phyloP scores from a whole-genome alignment of 2,329 filamentous ascomycete species.

The Colletotrichum limetticola region DNA sequence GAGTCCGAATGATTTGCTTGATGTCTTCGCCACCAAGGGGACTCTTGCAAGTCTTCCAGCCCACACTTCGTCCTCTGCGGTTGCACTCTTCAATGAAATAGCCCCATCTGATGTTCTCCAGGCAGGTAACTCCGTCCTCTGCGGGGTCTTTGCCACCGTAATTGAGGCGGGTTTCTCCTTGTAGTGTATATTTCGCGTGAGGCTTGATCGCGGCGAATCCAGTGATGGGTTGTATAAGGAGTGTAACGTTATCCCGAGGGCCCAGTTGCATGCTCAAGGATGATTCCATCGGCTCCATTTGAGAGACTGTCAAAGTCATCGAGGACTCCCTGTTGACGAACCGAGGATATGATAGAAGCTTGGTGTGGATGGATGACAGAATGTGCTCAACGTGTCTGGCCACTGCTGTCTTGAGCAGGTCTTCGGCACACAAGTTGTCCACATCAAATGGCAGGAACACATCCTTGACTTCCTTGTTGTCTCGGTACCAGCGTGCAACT shows the following conservation, averaged over 20 bases:
- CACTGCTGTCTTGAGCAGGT: conserved; percentile 78
- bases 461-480: conserved; percentile 79
- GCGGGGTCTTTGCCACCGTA: conserved; percentile 62
- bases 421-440: conserved; percentile 76
- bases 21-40: conserved; percentile 65
- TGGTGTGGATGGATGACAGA: conserved; percentile 73
- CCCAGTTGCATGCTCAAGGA: conserved; percentile 77
- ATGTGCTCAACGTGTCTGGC: conserved; percentile 79
- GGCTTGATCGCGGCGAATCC: conserved; percentile 81
- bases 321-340: conserved; percentile 70
- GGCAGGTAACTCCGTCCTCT: conserved; percentile 64
- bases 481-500: conserved; percentile 83
- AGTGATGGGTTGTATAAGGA: conserved; percentile 81
- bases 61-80: conserved; percentile 68
- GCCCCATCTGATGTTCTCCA: conserved; percentile 73
- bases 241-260: conserved; percentile 64
- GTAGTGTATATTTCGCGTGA: conserved; percentile 63
- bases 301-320: conserved; percentile 67
- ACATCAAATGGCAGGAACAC: conserved; percentile 75
- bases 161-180: conserved; percentile 75
- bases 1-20: conserved; percentile 70
- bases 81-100: conserved; percentile 71
- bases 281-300: conserved; percentile 73
- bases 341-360: conserved; percentile 67
- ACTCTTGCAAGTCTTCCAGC: conserved; percentile 68